Conservation (phyloP, 1,139 yeast genomes). For the Yamadazyma friedrichii region DNA sequence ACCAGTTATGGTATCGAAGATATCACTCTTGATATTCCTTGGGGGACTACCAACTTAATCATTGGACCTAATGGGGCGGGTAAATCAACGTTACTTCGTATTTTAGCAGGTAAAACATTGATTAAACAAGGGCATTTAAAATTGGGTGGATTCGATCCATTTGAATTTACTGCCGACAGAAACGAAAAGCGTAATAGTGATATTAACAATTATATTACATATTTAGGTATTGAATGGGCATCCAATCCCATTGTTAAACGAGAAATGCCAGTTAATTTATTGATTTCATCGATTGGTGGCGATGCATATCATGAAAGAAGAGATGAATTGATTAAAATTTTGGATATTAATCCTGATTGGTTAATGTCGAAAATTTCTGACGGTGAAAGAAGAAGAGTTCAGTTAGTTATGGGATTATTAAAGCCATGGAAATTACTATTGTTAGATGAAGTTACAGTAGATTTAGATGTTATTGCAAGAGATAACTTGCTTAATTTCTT, state of each 20-base stretch:
- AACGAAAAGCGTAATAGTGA: slow-evolving; percentile 41
- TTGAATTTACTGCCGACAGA: slow-evolving; percentile 56
- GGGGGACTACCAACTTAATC: slow-evolving; percentile 73
- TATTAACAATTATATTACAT: slow-evolving; percentile 55
- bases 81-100: slow-evolving; percentile 78
- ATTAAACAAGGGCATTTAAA: slow-evolving; percentile 67
- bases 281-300: slow-evolving; percentile 84
- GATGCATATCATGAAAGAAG: slow-evolving; percentile 70
- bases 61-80: slow-evolving; percentile 99
- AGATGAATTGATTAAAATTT: slow-evolving; percentile 65
- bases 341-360: slow-evolving; percentile 88
- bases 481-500: slow-evolving; percentile 69
- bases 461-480: slow-evolving; percentile 89
- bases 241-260: slow-evolving; percentile 84
- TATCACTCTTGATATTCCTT: slow-evolving; percentile 57
- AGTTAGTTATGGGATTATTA: slow-evolving; percentile 86
- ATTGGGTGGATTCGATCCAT: slow-evolving; percentile 86
- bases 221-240: slow-evolving; percentile 98
- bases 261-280: slow-evolving; percentile 81
- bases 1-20: slow-evolving; percentile 69
- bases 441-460: slow-evolving; percentile 94
- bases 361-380: slow-evolving; percentile 90
- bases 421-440: slow-evolving; percentile 86
- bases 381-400: slow-evolving; percentile 94
- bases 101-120: slow-evolving; percentile 88